Conservation (phyloP, 2,329 filamentous ascomycete species). For the Xylariaceae sp. region DNA sequence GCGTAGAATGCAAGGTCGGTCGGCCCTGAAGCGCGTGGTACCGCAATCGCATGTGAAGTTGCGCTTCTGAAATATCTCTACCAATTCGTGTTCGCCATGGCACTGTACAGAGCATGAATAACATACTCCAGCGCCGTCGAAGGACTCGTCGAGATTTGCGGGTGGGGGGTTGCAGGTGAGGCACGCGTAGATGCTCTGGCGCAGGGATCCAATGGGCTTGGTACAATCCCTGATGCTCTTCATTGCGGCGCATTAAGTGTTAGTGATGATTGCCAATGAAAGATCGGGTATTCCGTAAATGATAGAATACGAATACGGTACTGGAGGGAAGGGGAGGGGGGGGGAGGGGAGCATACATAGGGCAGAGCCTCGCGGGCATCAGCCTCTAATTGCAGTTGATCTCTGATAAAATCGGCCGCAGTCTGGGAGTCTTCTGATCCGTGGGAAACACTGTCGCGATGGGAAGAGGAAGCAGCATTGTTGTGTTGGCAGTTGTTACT, state of each 20-base stretch:
- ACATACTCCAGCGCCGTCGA: slow-evolving; percentile 76
- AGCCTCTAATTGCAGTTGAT: slow-evolving; percentile 84
- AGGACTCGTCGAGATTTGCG: slow-evolving; percentile 53
- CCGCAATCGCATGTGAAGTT: slow-evolving; percentile 97
- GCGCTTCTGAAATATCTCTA: slow-evolving; percentile 93
- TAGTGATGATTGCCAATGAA: slow-evolving; percentile 18
- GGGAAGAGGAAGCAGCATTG: slow-evolving; percentile 29
- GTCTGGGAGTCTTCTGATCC: slow-evolving; percentile 60
- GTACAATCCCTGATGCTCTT: slow-evolving; percentile 94
- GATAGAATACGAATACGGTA: neutral
- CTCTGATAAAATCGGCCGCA: slow-evolving; percentile 75
- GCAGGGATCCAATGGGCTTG: slow-evolving; percentile 77
- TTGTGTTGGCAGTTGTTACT: neutral
- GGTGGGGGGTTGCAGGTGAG: slow-evolving; percentile 87
- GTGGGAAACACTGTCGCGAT: slow-evolving; percentile 56
- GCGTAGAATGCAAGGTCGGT: slow-evolving; percentile 69
- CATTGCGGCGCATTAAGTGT: slow-evolving; percentile 10
- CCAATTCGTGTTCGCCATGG: slow-evolving; percentile 89
- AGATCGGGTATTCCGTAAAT: neutral
- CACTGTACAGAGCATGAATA: slow-evolving; percentile 96
- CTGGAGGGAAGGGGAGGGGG: neutral
- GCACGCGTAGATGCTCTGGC: slow-evolving; percentile 87
- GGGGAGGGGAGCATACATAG: slow-evolving; percentile 57
- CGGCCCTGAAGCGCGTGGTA: slow-evolving; percentile 66
- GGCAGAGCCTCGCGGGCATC: slow-evolving; percentile 93